Percentiles rank a stretch among this genome's conserved stretches.
Evolutionary conservation across 2,329 filamentous ascomycete species (phyloP).

Genomic region (Ascocoryne sarcoides): DNA sequence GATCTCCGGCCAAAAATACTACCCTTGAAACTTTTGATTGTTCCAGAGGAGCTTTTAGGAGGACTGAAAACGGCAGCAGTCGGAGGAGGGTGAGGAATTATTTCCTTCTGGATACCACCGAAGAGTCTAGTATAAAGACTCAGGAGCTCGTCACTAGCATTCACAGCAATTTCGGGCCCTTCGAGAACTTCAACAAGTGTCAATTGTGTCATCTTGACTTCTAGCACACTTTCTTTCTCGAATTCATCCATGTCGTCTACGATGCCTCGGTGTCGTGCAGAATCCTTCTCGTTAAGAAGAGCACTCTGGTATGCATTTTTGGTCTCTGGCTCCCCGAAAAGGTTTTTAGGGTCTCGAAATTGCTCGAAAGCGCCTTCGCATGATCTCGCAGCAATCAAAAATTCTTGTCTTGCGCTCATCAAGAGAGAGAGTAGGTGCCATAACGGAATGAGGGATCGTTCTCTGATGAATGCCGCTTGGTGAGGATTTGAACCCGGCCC

Average conservation of each 20-base stretch:
- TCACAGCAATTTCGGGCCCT: conserved; percentile 77
- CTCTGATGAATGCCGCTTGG: conserved; percentile 37
- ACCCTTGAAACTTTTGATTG: conserved; percentile 58
- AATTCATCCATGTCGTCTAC: conserved; percentile 74
- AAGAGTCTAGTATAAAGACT: conserved; percentile 77
- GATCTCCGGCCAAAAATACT: conserved; percentile 66
- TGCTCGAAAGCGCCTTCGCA: conserved; percentile 91
- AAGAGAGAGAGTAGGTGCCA: conserved; percentile 89
- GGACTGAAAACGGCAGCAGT: conserved; percentile 36
- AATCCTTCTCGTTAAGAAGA: conserved; percentile 47
- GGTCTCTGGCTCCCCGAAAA: conserved; percentile 56
- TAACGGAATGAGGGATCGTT: conserved; percentile 62
- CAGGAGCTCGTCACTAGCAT: conserved; percentile 77
- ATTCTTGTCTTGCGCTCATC: conserved; percentile 80
- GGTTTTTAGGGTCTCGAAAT: conserved; percentile 61
- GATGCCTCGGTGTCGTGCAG: conserved; percentile 36
- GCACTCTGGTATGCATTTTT: conserved; percentile 49
- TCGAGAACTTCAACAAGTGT: conserved; percentile 75
- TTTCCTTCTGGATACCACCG: conserved; percentile 44
- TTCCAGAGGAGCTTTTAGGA: conserved; percentile 63
- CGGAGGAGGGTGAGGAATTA: conserved; percentile 24
- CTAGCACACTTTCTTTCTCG: conserved; percentile 81
- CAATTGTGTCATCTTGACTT: conserved; percentile 93
- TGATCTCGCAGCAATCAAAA: conserved; percentile 66
- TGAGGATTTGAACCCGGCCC: conserved; percentile 25